These are phyloP conservation scores for Butyriboletus loyo DNA, from an alignment of 768 basidiomycete species.

Conservation along the genomic window DNA sequence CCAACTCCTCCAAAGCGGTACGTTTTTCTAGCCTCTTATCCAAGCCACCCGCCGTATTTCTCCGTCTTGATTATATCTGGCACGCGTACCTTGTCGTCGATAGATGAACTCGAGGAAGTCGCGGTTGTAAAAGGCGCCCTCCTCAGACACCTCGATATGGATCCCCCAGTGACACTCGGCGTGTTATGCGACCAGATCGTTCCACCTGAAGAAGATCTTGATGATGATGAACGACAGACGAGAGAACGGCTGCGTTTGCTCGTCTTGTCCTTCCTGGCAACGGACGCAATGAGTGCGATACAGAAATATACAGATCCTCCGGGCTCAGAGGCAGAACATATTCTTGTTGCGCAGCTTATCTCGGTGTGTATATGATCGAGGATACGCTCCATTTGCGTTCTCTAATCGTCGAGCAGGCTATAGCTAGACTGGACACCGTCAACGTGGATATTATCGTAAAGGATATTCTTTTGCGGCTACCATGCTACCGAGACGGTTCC, in stretches of 20 bases:
- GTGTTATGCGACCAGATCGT: slow-evolving; percentile 69
- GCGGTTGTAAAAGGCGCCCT: slow-evolving; percentile 58
- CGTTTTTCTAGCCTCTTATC: slow-evolving; percentile 23
- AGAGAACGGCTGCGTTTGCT: slow-evolving; percentile 56
- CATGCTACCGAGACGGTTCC: slow-evolving; percentile 37
- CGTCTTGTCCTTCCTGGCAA: slow-evolving; percentile 57
- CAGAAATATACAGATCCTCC: slow-evolving; percentile 41
- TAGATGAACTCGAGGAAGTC: slow-evolving; percentile 68
- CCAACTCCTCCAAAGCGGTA: slow-evolving; percentile 74
- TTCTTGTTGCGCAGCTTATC: slow-evolving; percentile 46
- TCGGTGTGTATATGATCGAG: slow-evolving; percentile 38
- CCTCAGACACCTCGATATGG: slow-evolving; percentile 60
- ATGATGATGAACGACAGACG: slow-evolving; percentile 57
- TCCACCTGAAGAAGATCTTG: slow-evolving; percentile 46
- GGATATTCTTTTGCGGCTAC: slow-evolving; percentile 50
- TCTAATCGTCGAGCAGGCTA: slow-evolving; percentile 39
- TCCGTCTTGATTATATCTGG: slow-evolving; percentile 21
- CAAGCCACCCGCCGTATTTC: slow-evolving; percentile 3
- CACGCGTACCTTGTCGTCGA: slow-evolving; percentile 6
- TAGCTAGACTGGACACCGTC: slow-evolving; percentile 39
- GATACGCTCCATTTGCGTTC: neutral
- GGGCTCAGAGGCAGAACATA: slow-evolving; percentile 45
- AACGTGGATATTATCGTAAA: slow-evolving; percentile 50
- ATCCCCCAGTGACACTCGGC: slow-evolving; percentile 55
- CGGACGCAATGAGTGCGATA: slow-evolving; percentile 47